Conservation (phyloP, 345 rosid genomes). For the Populus euphratica region DNA sequence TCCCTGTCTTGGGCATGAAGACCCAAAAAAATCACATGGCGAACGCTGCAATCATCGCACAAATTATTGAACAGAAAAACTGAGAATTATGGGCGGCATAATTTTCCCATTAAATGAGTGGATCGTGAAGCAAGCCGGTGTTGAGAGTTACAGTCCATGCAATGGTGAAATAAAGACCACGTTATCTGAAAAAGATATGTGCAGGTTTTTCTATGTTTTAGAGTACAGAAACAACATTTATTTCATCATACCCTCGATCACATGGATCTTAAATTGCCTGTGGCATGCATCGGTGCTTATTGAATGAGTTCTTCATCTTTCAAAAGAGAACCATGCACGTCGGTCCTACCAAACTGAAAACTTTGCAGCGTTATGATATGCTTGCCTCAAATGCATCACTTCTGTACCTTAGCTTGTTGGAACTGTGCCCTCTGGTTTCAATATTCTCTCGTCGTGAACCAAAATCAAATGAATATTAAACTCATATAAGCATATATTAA, state of each 20-base stretch:
- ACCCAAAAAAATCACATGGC: background rate
- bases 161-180: constrained; percentile 21
- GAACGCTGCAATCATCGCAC: background rate
- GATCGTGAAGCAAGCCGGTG: constrained; percentile 34
- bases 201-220: background rate
- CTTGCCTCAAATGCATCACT: background rate
- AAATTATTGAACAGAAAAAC: background rate
- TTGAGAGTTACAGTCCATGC: constrained; percentile 6
- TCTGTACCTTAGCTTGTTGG: background rate
- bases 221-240: constrained; percentile 19
- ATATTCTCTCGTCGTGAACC: no score
- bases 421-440: no score
- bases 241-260: constrained; percentile 24
- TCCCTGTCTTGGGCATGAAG: background rate
- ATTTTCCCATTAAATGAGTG: constrained; percentile 27
- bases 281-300: constrained; percentile 18
- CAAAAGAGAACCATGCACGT: background rate
- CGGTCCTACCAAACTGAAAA: background rate
- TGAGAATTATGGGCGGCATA: background rate
- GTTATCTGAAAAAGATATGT: background rate
- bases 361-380: background rate
- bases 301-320: constrained; percentile 17
- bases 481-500: background rate
- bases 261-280: constrained; percentile 34
- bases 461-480: no score